These are phyloP conservation scores for Fagopyrum esculentum DNA, from an alignment of 148 eudicot species.

Conservation along the genomic window DNA sequence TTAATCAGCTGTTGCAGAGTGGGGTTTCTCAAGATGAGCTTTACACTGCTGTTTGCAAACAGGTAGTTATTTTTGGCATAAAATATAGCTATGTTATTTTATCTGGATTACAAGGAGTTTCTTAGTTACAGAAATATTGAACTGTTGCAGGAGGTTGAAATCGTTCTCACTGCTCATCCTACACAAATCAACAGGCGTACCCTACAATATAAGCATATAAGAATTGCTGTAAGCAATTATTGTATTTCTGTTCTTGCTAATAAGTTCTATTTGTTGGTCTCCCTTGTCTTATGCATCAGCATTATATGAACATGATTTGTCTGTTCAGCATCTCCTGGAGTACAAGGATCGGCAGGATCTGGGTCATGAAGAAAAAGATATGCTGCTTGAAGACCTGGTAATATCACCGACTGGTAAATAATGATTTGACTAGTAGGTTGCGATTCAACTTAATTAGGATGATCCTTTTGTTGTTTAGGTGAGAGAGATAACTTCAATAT, in stretches of 20 bases:
- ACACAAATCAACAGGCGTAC: slow-evolving; percentile 89
- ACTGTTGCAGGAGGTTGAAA: slow-evolving; percentile 68
- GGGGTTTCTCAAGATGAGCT: slow-evolving; percentile 75
- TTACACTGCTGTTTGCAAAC: slow-evolving; percentile 75
- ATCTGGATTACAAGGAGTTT: background rate
- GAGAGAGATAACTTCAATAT: slow-evolving; percentile 84
- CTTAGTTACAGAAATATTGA: background rate
- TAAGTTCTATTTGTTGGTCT: background rate
- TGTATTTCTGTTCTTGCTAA: background rate
- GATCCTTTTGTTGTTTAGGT: slow-evolving; percentile 33
- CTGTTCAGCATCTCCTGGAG: slow-evolving; percentile 78
- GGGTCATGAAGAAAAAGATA: slow-evolving; percentile 71
- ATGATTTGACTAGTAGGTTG: background rate
- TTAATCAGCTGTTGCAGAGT: slow-evolving; percentile 63
- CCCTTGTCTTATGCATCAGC: background rate
- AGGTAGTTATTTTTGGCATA: slow-evolving; percentile 36
- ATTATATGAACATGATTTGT: slow-evolving; percentile 11
- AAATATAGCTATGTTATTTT: background rate
- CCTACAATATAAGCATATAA: slow-evolving; percentile 77
- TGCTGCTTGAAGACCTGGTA: slow-evolving; percentile 92
- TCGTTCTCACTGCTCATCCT: slow-evolving; percentile 94
- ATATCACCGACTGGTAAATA: background rate
- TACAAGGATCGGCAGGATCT: slow-evolving; percentile 80
- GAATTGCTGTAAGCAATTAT: slow-evolving; percentile 57
- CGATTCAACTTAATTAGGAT: slow-evolving; percentile 10